A percentile compares a stretch with the other conserved stretches of the same genome.
Evolutionary conservation across 2,329 filamentous ascomycete species (phyloP).

Genomic region (Penicillium thymicola): DNA sequence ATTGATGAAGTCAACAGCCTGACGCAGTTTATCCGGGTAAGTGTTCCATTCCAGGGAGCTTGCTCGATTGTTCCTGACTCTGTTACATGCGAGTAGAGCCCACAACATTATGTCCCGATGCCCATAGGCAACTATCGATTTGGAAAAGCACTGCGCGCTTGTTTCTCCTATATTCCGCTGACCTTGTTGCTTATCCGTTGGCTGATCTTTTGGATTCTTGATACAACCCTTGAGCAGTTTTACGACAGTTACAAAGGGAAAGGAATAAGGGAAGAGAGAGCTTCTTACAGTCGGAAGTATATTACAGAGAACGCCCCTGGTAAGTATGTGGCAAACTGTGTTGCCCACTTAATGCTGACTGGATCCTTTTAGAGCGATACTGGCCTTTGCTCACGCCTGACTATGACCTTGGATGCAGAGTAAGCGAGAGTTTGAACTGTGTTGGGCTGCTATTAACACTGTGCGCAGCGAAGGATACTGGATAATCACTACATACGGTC

Average conservation of each 20-base stretch:
- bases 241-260: neutral
- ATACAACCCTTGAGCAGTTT: neutral
- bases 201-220: neutral
- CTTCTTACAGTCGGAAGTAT: neutral
- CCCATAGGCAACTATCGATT: neutral
- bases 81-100: neutral
- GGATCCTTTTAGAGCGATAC: neutral
- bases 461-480: neutral
- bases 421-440: neutral
- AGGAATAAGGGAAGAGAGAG: neutral
- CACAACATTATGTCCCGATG: neutral
- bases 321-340: neutral
- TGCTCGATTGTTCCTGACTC: neutral
- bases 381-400: neutral
- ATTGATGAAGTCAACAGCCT: neutral
- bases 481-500: neutral
- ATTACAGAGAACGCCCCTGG: neutral
- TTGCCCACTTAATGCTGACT: too few species aligned
- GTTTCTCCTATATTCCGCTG: neutral
- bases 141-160: neutral
- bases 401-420: neutral
- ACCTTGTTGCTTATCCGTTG: neutral
- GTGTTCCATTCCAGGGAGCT: neutral
- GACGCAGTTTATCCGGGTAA: neutral
- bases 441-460: neutral